phyloP scores from a whole-genome alignment of 73 alveolate genomes.

The Stentor coeruleus region DNA sequence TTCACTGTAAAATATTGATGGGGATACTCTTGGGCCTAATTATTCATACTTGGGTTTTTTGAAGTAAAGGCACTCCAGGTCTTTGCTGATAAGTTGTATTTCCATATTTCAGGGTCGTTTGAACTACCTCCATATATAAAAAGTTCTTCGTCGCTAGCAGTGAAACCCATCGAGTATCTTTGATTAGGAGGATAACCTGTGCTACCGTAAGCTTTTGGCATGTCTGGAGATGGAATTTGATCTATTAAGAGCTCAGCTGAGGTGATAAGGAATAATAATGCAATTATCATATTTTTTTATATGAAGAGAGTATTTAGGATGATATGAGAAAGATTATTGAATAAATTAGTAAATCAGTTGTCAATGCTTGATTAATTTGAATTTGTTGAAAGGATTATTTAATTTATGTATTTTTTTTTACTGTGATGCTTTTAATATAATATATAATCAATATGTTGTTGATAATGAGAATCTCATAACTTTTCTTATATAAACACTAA shows the following conservation, averaged over 20 bases:
- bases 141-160: background rate
- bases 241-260: background rate
- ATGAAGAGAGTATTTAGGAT: too few relatives aligned
- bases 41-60: background rate
- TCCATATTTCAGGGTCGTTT: background rate
- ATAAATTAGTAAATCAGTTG: too few relatives aligned
- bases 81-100: background rate
- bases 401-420: too few relatives aligned
- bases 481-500: too few relatives aligned
- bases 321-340: too few relatives aligned
- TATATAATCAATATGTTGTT: too few relatives aligned
- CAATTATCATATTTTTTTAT: too few relatives aligned
- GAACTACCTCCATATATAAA: background rate
- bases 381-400: too few relatives aligned
- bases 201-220: background rate
- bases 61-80: background rate
- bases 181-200: background rate
- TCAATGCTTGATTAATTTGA: too few relatives aligned
- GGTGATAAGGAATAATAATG: too few relatives aligned
- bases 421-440: too few relatives aligned
- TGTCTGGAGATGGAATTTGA: background rate
- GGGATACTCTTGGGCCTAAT: background rate
- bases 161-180: background rate
- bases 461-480: too few relatives aligned
- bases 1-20: background rate